Percentiles rank a stretch among this genome's conserved stretches.
These are phyloP conservation scores for Excoecaria cochinchinensis DNA, from an alignment of 345 rosid genomes.

Conservation along the genomic window DNA sequence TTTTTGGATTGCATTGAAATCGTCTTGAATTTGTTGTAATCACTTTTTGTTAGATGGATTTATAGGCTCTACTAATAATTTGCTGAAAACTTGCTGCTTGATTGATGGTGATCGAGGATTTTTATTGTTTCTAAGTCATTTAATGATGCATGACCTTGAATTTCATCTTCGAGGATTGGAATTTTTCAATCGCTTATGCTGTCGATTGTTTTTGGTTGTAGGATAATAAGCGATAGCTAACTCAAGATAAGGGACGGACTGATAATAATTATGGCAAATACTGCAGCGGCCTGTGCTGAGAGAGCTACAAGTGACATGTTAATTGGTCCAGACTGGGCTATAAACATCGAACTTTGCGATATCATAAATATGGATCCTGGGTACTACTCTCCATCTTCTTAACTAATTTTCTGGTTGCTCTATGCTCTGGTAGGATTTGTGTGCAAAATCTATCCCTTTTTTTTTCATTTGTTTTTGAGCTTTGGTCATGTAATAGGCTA, in stretches of 20 bases:
- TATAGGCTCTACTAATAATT: not conserved
- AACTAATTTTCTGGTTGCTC: not conserved
- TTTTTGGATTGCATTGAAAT: not conserved
- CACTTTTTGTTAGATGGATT: not conserved
- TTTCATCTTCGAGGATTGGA: not conserved
- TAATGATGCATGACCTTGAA: not conserved
- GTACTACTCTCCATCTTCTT: constrained; percentile 37
- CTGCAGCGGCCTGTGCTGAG: constrained; percentile 84
- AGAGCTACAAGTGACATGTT: constrained; percentile 90
- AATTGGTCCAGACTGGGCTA: constrained; percentile 95
- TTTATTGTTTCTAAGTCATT: not conserved
- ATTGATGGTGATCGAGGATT: constrained; percentile 1
- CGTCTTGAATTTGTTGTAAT: not conserved
- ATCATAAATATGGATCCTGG: constrained; percentile 84
- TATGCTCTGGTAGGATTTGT: not conserved
- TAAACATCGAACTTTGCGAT: constrained; percentile 91
- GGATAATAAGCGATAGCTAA: constrained; percentile 1
- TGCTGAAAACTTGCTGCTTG: constrained; percentile 4
- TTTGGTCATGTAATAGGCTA: not conserved
- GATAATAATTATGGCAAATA: constrained; percentile 55
- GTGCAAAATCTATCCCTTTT: not conserved
- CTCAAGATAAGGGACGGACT: not conserved
- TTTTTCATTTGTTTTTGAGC: not conserved
- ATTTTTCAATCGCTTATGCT: not conserved
- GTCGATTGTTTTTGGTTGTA: constrained; percentile 3